These are phyloP conservation scores for Posidonia australis DNA, from an alignment of 106 monocot species.

Conservation along the genomic window DNA sequence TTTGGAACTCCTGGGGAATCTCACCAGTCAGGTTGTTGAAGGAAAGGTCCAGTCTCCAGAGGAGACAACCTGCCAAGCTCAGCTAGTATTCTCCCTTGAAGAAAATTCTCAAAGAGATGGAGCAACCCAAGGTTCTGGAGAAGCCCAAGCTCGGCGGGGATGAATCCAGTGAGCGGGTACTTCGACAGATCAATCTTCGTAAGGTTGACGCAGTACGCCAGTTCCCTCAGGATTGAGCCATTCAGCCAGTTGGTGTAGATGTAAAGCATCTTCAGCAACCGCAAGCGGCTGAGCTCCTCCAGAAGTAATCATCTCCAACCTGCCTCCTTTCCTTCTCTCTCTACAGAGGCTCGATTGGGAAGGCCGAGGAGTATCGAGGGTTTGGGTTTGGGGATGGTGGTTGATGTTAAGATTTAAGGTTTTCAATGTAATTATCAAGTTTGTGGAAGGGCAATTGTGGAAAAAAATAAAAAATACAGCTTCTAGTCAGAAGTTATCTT, in stretches of 20 bases:
- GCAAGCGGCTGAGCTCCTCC: constrained; percentile 48
- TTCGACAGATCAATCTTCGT: constrained; percentile 87
- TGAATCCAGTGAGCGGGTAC: constrained; percentile 55
- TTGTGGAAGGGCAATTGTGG: too few relatives aligned
- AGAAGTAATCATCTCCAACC: constrained; percentile 66
- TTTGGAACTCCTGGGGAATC: constrained; percentile 66
- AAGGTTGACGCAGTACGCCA: constrained; percentile 50
- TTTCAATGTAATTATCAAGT: too few relatives aligned
- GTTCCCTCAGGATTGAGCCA: constrained; percentile 68
- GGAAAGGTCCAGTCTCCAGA: constrained; percentile 85
- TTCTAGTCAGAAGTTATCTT: too few relatives aligned
- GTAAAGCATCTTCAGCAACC: constrained; percentile 44
- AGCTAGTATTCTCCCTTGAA: constrained; percentile 55
- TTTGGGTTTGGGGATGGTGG: too few relatives aligned
- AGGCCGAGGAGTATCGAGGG: too few relatives aligned
- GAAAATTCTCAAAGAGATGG: constrained; percentile 77
- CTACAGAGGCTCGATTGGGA: too few relatives aligned
- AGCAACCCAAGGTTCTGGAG: constrained; percentile 50
- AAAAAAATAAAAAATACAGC: too few relatives aligned
- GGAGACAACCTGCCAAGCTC: constrained; percentile 49
- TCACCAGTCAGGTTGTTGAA: constrained; percentile 62
- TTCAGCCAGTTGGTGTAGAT: constrained; percentile 87
- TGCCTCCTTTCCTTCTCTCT: too few relatives aligned
- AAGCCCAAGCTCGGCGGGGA: constrained; percentile 54
- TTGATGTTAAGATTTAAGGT: too few relatives aligned